Evolutionary conservation across 2,329 filamentous ascomycete genomes (phyloP).

Genomic region (Biscogniauxia sp.): DNA sequence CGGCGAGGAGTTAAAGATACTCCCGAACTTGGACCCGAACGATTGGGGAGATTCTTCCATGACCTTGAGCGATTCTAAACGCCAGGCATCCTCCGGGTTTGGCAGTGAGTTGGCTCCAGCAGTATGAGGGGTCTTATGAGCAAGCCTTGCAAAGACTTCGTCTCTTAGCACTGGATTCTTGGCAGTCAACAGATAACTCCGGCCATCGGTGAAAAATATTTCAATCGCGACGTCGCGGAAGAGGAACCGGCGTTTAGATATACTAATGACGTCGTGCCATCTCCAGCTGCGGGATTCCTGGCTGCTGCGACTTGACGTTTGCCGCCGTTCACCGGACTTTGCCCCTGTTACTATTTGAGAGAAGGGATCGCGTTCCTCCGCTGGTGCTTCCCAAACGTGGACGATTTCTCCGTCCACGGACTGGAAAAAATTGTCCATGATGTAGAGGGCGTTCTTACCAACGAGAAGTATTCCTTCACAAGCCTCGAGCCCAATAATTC

Average conservation of each 20-base stretch:
- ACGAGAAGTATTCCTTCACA: conserved; percentile 91
- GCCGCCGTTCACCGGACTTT: conserved; percentile 59
- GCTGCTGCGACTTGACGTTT: conserved; percentile 57
- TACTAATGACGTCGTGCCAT: conserved; percentile 91
- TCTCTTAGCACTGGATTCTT: conserved; percentile 73
- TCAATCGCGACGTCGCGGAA: conserved; percentile 97
- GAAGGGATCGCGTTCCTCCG: conserved; percentile 91
- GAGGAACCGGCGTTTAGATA: conserved; percentile 91
- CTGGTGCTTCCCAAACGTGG: conserved; percentile 89
- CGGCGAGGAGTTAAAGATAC: conserved; percentile 80
- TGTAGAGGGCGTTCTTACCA: conserved; percentile 87
- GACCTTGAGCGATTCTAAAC: conserved; percentile 77
- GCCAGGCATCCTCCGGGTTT: conserved; percentile 86
- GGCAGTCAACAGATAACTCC: conserved; percentile 88
- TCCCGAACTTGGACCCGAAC: conserved; percentile 86
- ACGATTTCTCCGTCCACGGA: conserved; percentile 94
- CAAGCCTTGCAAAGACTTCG: conserved; percentile 74
- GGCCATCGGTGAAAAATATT: conserved; percentile 93
- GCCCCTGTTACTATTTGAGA: conserved; percentile 86
- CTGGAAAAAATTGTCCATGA: conserved; percentile 96
- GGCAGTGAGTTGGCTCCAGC: conserved; percentile 65
- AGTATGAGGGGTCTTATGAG: conserved; percentile 77
- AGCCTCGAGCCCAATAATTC: conserved; percentile 89
- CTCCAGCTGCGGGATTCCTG: conserved; percentile 89
- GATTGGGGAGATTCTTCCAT: conserved; percentile 58